A percentile compares a stretch with the other conserved stretches of the same genome.
Conservation (phyloP, 164 flowering plant genomes). For the Echeveria elegans region DNA sequence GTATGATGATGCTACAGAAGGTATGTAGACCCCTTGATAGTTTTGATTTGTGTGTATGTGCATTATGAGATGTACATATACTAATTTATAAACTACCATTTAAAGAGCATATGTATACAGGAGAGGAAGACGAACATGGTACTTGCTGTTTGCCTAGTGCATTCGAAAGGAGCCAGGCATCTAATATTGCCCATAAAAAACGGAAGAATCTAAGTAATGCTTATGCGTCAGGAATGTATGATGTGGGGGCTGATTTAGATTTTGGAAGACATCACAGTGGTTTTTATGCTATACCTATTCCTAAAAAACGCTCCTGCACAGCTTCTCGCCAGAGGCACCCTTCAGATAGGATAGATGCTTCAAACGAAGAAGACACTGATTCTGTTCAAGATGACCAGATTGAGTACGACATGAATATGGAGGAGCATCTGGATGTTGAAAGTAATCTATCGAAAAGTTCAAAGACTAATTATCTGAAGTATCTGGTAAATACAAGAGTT, state of each 20-base stretch:
- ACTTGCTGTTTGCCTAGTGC: conserved; percentile 44
- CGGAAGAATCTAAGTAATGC: conserved; percentile 36
- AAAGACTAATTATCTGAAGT: conserved; percentile 82
- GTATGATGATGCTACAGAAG: conserved; percentile 52
- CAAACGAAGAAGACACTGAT: conserved; percentile 94
- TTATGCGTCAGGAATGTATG: conserved; percentile 31
- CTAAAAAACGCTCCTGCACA: background rate
- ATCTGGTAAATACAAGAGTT: conserved; percentile 29
- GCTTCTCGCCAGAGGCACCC: conserved; percentile 14
- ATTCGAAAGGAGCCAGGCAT: conserved; percentile 41
- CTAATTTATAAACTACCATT: conserved; percentile 28
- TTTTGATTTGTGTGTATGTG: conserved; percentile 6
- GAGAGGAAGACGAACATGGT: conserved; percentile 70
- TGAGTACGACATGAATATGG: conserved; percentile 66
- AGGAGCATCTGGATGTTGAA: conserved; percentile 49
- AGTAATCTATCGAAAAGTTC: conserved; percentile 55
- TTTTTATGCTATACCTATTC: background rate
- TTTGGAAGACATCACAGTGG: background rate
- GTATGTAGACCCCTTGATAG: conserved; percentile 27
- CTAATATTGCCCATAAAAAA: conserved; percentile 51
- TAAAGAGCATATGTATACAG: conserved; percentile 49
- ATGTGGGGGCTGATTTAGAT: background rate
- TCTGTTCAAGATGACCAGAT: conserved; percentile 95
- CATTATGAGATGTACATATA: conserved; percentile 10
- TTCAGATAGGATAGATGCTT: conserved; percentile 63